Conservation (phyloP, 202 grass and related monocot species). For the Tripidium arundinaceum region DNA sequence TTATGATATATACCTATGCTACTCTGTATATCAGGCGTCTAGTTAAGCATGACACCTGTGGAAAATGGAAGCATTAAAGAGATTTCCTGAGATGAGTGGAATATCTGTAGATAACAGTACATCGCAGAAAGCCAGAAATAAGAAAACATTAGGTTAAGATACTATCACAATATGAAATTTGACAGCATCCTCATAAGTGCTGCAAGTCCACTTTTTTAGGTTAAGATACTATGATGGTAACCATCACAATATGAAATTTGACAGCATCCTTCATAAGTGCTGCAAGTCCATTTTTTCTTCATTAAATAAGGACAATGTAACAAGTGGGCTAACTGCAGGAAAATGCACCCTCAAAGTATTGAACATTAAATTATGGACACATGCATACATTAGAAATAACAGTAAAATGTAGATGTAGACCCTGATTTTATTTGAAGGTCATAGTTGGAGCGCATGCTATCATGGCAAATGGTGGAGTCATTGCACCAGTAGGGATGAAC, state of each 20-base stretch:
- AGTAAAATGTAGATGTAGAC: slow-evolving; percentile 15
- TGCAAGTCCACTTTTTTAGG: not conserved
- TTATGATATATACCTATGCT: not conserved
- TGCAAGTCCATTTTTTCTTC: not conserved
- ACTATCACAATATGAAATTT: not conserved
- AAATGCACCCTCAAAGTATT: not conserved
- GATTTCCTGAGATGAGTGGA: not conserved
- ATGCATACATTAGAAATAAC: slow-evolving; percentile 1
- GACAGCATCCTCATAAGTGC: not conserved
- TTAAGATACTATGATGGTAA: not conserved
- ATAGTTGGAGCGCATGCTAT: slow-evolving; percentile 97
- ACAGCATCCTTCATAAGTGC: not conserved
- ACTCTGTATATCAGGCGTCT: not conserved
- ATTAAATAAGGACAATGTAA: not conserved
- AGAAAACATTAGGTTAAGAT: slow-evolving; percentile 9
- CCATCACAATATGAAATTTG: not conserved
- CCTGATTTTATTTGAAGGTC: slow-evolving; percentile 50
- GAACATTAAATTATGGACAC: not conserved
- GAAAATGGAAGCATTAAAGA: not conserved
- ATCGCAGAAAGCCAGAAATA: not conserved
- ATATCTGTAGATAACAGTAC: not conserved
- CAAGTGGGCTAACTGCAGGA: not conserved
- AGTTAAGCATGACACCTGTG: not conserved
- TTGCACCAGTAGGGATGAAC: slow-evolving; percentile 90
- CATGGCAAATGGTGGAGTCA: slow-evolving; percentile 95